phyloP scores from a whole-genome alignment of 805 yeast genomes.

The Komagataella populi region DNA sequence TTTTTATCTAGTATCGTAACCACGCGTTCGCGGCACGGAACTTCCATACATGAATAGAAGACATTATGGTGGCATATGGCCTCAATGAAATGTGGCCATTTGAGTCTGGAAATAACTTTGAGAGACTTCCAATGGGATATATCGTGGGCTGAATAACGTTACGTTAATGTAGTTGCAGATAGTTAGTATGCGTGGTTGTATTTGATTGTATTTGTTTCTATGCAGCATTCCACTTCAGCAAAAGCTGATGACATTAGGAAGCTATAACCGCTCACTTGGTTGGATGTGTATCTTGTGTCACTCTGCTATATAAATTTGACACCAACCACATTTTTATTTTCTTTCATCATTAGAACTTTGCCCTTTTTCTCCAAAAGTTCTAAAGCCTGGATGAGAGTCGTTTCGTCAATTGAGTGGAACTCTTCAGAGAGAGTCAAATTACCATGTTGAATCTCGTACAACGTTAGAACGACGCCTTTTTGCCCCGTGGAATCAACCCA shows the following conservation, averaged over 20 bases:
- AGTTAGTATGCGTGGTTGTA: no score
- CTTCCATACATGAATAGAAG: not conserved
- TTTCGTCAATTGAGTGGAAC: conserved; percentile 49
- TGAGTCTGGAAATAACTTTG: no score
- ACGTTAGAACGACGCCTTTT: conserved; percentile 58
- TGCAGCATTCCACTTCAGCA: no score
- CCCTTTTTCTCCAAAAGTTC: conserved; percentile 50
- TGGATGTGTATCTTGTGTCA: not conserved
- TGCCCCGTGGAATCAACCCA: conserved; percentile 77
- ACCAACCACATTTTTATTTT: conserved; percentile 53
- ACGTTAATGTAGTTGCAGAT: no score
- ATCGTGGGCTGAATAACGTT: no score
- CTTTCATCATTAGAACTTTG: conserved; percentile 61
- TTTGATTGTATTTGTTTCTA: no score
- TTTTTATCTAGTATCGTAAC: conserved; percentile 2
- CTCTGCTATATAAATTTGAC: conserved; percentile 17
- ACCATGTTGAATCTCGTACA: conserved; percentile 65
- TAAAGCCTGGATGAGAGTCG: conserved; percentile 38
- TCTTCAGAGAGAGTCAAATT: conserved; percentile 43
- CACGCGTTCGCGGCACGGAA: not conserved
- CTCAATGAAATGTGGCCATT: no score
- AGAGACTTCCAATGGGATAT: no score
- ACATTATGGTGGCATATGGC: no score
- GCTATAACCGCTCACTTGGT: no score
- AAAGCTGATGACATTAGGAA: no score